Base-by-base conservation (phyloP, 179 eudicot genomes). In the Heliamphora pulchella region DNA sequence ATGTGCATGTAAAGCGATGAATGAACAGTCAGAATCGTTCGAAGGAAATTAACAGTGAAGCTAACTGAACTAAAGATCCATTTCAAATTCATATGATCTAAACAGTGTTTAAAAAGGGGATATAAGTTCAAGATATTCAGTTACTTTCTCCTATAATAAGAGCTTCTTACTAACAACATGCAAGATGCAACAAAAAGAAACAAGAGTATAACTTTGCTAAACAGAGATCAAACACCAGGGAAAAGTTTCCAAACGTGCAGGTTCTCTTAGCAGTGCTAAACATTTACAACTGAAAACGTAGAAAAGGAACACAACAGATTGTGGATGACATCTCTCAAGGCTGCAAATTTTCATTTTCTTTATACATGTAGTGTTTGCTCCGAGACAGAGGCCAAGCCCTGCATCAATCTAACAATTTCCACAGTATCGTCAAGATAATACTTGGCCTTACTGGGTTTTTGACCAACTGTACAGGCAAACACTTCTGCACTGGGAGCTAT, bases 371-470 rank as follows among this genome's bases (percentile, higher is more conserved):
- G 22, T 18, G 59, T 71, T 77, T 81, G 85, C 81, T 87, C 88
- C 6, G 91, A 85, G 10, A 86, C 91, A 5, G 75, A 61, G 2
- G 88, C 87, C 55, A 89, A 89, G 64, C 89, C 91, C 66, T 87
- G 87, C 79, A 89, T 79, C 75, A 89, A 82, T 67, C 91, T 85
- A 2, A 89, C 82, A 67, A 89, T 89, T 84, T 88, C 91, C n/a
- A 86, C 75, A 1, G 88, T 82, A 71, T 89, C 89, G 4, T 89
- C 92, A 0, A 89, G 89, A 18, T 88, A 89, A 65, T 89, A 89
- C 86, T 88, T 89, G 47, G 92, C 92, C 81, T 89, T 89, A 83
- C 92, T 89, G 2, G 92, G 92, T 54, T 89, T 89, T 64, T 77
- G 86, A 17, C 92, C 91, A 47, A 89, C 87, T 3, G 92, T 89